These are phyloP conservation scores for Gossypium ekmanianum DNA, from an alignment of 345 rosid genomes.

Conservation along the genomic window DNA sequence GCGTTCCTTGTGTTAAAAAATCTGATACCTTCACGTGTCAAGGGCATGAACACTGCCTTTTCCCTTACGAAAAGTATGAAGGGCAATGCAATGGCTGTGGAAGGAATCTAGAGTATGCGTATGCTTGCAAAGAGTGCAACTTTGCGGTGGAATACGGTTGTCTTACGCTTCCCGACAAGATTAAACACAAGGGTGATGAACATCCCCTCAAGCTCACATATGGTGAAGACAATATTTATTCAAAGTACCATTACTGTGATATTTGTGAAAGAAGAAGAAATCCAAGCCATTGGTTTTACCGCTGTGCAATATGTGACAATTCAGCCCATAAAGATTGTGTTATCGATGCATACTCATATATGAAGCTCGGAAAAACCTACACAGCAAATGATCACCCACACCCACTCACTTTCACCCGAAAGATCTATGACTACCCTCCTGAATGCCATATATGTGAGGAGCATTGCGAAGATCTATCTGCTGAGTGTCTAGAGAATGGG, in stretches of 20 bases:
- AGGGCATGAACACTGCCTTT: neutral
- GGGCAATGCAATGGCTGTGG: neutral
- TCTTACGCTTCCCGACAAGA: neutral
- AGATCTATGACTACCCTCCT: neutral
- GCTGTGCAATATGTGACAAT: neutral
- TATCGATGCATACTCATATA: neutral
- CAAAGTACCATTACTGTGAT: neutral
- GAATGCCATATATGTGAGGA: neutral
- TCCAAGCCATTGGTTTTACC: neutral
- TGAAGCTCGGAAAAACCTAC: neutral
- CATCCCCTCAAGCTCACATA: neutral
- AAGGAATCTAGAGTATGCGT: fast-evolving
- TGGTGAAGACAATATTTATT: neutral
- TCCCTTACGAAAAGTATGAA: fast-evolving
- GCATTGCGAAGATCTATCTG: neutral
- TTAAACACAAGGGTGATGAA: neutral
- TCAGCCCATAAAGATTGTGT: neutral
- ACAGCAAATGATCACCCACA: neutral
- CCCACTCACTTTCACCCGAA: neutral
- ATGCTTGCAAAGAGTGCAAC: neutral
- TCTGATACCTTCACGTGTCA: neutral
- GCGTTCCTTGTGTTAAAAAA: too few relatives aligned
- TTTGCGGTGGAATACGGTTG: neutral
- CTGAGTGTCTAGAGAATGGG: neutral
- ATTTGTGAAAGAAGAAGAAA: neutral